Percentiles rank a stretch among this genome's conserved stretches.
These are phyloP conservation scores for Arctostaphylos glauca DNA, from an alignment of 148 eudicot species.

Conservation along the genomic window DNA sequence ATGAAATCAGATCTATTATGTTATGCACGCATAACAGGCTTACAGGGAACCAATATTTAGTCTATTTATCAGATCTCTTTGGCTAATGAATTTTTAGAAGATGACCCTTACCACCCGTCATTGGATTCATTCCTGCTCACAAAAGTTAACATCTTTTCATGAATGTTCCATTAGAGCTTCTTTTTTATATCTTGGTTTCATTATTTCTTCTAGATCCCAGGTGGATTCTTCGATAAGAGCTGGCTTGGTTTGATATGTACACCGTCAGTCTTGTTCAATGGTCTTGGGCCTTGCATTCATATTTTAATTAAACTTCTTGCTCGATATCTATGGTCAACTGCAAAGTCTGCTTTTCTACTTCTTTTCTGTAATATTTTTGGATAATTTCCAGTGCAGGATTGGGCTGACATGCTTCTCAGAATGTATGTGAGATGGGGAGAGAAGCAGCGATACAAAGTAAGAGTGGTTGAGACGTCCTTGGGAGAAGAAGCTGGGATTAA, in stretches of 20 bases:
- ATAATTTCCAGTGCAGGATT: slow-evolving; percentile 97
- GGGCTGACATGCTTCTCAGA: slow-evolving; percentile 99
- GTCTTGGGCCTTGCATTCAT: background rate
- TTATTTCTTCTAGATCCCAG: background rate
- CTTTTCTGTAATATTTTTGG: slow-evolving; percentile 51
- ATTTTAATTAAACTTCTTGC: background rate
- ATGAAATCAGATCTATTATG: background rate
- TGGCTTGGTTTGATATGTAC: background rate
- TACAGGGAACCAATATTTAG: background rate
- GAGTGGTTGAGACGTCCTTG: slow-evolving; percentile 80
- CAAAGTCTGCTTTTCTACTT: slow-evolving; percentile 12
- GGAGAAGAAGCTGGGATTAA: slow-evolving; percentile 99
- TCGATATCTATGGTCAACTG: slow-evolving; percentile 13
- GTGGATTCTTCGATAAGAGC: background rate
- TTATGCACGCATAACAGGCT: background rate
- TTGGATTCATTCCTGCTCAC: background rate
- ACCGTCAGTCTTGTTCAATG: background rate
- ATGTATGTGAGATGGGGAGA: slow-evolving; percentile 99
- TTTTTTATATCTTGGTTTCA: background rate
- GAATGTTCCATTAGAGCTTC: background rate
- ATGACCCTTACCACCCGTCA: background rate
- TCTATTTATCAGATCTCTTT: background rate
- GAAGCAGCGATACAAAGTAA: slow-evolving; percentile 78
- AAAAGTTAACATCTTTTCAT: background rate
- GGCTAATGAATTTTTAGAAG: background rate